Percentiles rank a stretch among this genome's conserved stretches.
Conservation (phyloP, 1,139 yeast species). For the Suhomyces ambrosiae region DNA sequence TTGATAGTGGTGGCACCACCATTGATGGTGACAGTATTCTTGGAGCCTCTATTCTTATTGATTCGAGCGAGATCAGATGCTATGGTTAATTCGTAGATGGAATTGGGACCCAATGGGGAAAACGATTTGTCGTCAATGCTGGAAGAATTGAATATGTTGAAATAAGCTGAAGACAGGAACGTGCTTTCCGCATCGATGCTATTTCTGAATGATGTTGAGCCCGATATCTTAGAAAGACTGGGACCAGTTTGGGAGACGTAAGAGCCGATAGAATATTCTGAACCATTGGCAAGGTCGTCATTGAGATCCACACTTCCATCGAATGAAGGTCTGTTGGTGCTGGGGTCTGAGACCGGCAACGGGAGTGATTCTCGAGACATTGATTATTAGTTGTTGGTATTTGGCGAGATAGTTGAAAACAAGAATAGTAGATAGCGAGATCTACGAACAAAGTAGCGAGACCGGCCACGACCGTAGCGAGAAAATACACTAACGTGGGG, state of each 20-base stretch:
- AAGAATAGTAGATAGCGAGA: too few relatives aligned
- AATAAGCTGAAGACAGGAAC: conserved; percentile 35
- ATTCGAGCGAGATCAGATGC: conserved; percentile 53
- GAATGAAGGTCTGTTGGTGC: conserved; percentile 25
- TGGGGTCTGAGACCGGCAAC: conserved; percentile 7
- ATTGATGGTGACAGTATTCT: conserved; percentile 39
- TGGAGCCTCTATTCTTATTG: conserved; percentile 35
- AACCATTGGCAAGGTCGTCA: conserved; percentile 40
- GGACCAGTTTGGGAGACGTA: conserved; percentile 17
- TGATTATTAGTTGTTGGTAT: background rate
- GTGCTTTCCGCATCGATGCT: conserved; percentile 44
- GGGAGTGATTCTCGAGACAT: conserved; percentile 14
- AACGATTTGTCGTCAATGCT: conserved; percentile 27
- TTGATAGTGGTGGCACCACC: conserved; percentile 43
- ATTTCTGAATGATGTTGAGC: conserved; percentile 32
- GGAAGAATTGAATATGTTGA: conserved; percentile 27
- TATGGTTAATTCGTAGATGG: conserved; percentile 72
- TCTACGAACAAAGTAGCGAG: too few relatives aligned
- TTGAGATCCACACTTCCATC: conserved; percentile 39
- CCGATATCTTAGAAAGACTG: conserved; percentile 21
- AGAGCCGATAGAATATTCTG: conserved; percentile 27
- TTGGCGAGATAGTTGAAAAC: background rate
- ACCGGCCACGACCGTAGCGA: too few relatives aligned
- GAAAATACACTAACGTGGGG: too few relatives aligned
- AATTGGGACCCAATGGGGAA: conserved; percentile 76